Evolutionary conservation across 306 rosid genomes (phyloP).

Genomic region (Cyamopsis tetragonoloba): DNA sequence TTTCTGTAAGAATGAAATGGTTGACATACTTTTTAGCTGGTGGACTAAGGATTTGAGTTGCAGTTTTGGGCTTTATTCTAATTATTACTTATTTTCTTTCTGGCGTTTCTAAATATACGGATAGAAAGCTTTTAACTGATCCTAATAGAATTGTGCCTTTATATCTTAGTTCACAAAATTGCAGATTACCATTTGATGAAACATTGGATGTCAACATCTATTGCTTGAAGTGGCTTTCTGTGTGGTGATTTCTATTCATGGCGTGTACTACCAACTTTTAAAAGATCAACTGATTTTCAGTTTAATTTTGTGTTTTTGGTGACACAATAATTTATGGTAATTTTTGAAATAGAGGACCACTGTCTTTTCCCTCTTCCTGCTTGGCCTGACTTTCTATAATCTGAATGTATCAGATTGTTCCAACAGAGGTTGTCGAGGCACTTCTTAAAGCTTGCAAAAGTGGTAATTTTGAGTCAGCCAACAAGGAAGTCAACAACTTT

Average conservation of each 20-base stretch:
- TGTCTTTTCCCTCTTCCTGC: not conserved
- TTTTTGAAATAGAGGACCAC: not conserved
- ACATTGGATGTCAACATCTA: not conserved
- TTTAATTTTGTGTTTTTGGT: not conserved
- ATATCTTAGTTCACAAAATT: not conserved
- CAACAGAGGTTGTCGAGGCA: slow-evolving; percentile 48
- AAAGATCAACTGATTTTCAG: not conserved
- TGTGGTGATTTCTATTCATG: not conserved
- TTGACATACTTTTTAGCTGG: slow-evolving; percentile 12
- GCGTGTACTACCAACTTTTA: not conserved
- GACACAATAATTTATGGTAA: slow-evolving; percentile 3
- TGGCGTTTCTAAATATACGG: not conserved
- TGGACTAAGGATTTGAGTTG: not conserved
- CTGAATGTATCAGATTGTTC: slow-evolving; percentile 55
- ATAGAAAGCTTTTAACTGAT: not conserved
- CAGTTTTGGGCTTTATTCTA: not conserved
- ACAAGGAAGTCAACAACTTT: slow-evolving; percentile 80
- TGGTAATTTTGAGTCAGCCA: slow-evolving; percentile 85
- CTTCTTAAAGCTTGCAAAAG: slow-evolving; percentile 67
- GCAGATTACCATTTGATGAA: slow-evolving; percentile 1
- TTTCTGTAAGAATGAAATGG: not conserved
- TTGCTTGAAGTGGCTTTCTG: slow-evolving; percentile 15
- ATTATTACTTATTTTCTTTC: not conserved
- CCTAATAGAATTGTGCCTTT: not conserved
- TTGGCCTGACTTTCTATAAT: slow-evolving; percentile 22